Evolutionary conservation across 2,329 filamentous ascomycete genomes (phyloP).

Genomic region (Fusarium sulawesiense): DNA sequence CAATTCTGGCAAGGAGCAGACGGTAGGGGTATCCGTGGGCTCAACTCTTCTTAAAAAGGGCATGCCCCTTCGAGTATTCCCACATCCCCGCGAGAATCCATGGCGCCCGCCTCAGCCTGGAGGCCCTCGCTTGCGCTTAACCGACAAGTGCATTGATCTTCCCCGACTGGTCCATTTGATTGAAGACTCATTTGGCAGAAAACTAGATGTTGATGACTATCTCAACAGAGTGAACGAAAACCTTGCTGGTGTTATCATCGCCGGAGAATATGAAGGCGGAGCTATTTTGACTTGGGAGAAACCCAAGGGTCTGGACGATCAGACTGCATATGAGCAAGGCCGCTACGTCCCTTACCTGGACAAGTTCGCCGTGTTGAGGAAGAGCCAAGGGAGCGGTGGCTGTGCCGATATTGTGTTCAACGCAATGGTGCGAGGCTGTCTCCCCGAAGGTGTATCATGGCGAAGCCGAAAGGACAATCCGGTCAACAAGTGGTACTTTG

Average conservation of each 20-base stretch:
- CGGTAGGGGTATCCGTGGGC: conserved; percentile 47
- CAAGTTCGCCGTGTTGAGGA: conserved; percentile 94
- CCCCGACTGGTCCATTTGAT: conserved; percentile 86
- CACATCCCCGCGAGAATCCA: conserved; percentile 74
- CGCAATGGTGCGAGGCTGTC: conserved; percentile 90
- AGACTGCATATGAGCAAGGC: conserved; percentile 64
- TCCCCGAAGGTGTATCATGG: conserved; percentile 92
- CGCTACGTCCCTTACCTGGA: conserved; percentile 92
- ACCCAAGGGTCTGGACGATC: conserved; percentile 69
- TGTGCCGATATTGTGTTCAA: conserved; percentile 98
- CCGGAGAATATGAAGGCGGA: conserved; percentile 95
- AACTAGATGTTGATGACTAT: conserved; percentile 86
- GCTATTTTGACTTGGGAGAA: conserved; percentile 95
- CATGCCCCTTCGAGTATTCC: conserved; percentile 87
- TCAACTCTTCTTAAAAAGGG: conserved; percentile 92
- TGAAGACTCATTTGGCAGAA: conserved; percentile 90
- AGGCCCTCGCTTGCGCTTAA: conserved; percentile 72
- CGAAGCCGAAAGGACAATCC: conserved; percentile 89
- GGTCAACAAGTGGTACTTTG: conserved; percentile 99
- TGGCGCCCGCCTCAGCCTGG: conserved; percentile 76
- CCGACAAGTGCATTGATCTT: conserved; percentile 85
- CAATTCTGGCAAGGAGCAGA: conserved; percentile 39
- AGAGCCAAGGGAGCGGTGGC: conserved; percentile 87
- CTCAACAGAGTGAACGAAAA: conserved; percentile 81
- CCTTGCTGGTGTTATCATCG: conserved; percentile 91